A percentile compares a stretch with the other conserved stretches of the same genome.
Evolutionary conservation across 805 yeast genomes (phyloP).

Genomic region (Metschnikowia noctiluminum): DNA sequence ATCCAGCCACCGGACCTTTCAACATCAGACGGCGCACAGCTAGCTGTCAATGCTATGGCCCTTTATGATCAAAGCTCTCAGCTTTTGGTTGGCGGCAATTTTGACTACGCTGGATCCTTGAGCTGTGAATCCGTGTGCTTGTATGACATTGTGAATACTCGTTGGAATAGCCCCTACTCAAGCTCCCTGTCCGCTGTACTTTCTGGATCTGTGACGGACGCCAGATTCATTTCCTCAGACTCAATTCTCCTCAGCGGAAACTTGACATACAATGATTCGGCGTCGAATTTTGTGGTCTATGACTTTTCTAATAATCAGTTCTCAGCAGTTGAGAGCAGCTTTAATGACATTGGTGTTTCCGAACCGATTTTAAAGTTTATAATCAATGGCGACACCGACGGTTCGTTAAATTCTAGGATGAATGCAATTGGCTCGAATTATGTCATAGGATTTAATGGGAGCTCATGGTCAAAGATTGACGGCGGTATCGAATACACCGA

Average conservation of each 20-base stretch:
- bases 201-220: constrained; percentile 47
- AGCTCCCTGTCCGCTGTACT: constrained; percentile 23
- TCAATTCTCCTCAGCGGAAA: constrained; percentile 50
- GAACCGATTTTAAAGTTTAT: constrained; percentile 38
- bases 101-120: constrained; percentile 53
- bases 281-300: constrained; percentile 49
- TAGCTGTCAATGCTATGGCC: constrained; percentile 35
- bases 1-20: constrained; percentile 50
- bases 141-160: constrained; percentile 49
- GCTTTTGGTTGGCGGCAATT: constrained; percentile 73
- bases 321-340: constrained; percentile 16
- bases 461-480: constrained; percentile 46
- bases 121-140: constrained; percentile 65
- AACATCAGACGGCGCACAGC: constrained; percentile 40
- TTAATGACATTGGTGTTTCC: constrained; percentile 21
- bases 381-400: constrained; percentile 38
- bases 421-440: constrained; percentile 34
- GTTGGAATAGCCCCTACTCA: constrained; percentile 51
- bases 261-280: constrained; percentile 37
- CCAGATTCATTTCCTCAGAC: constrained; percentile 43
- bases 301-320: constrained; percentile 43
- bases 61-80: constrained; percentile 29
- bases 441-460: constrained; percentile 44
- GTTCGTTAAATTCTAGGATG: constrained; percentile 39
- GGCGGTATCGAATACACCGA: constrained; percentile 24